phyloP scores from a whole-genome alignment of 352 stramenopile genomes.

The Globisporangium lucens region DNA sequence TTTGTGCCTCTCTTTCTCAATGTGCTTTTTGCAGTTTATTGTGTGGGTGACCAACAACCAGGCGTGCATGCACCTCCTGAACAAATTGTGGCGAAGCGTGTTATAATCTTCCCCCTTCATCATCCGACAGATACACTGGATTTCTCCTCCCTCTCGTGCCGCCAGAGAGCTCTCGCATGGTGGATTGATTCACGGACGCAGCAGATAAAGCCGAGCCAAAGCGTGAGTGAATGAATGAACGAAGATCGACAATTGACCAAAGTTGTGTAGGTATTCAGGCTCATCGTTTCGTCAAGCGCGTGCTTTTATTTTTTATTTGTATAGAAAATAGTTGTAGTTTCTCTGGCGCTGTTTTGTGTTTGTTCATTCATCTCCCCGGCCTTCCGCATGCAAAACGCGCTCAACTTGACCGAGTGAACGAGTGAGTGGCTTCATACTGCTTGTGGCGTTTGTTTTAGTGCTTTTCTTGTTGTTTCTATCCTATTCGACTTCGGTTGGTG shows the following conservation, averaged over 20 bases:
- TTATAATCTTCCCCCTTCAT: conserved; percentile 46
- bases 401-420: background rate
- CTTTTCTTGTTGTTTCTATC: background rate
- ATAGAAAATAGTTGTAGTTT: conserved; percentile 19
- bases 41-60: conserved; percentile 96
- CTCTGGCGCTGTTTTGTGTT: conserved; percentile 8
- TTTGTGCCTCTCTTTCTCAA: conserved; percentile 11
- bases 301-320: conserved; percentile 19
- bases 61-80: conserved; percentile 95
- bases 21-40: conserved; percentile 74
- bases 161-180: background rate
- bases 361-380: background rate
- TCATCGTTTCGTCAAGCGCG: background rate
- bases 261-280: background rate
- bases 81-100: conserved; percentile 93
- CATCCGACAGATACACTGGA: conserved; percentile 8
- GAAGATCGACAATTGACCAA: background rate
- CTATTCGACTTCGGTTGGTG: background rate
- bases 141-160: background rate
- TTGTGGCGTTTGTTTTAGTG: conserved; percentile 19
- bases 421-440: background rate
- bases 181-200: background rate
- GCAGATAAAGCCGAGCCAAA: background rate
- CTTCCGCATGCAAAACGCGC: background rate
- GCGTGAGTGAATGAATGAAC: background rate